Evolutionary conservation across 2,329 filamentous ascomycete genomes (phyloP).

Genomic region (Paecilomyces formosus): DNA sequence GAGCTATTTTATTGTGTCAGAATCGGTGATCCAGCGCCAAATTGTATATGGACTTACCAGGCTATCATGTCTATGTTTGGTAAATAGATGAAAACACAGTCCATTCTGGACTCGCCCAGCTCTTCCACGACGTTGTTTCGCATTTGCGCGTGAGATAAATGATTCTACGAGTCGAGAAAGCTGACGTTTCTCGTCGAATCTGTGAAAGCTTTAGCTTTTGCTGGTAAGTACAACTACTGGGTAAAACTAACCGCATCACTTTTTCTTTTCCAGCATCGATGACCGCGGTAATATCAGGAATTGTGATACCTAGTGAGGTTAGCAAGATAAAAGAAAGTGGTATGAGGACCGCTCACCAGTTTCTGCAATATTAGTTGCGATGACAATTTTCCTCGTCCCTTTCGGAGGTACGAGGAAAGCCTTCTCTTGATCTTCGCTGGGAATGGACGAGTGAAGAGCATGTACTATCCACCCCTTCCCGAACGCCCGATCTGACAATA

Average conservation of each 20-base stretch:
- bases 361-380: constrained; percentile 97
- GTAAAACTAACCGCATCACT: constrained; percentile 59
- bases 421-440: constrained; percentile 90
- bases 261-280: constrained; percentile 96
- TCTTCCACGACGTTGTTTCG: constrained; percentile 87
- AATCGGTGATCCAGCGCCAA: not conserved
- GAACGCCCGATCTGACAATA: constrained; percentile 71
- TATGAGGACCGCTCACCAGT: constrained; percentile 52
- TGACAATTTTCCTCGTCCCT: constrained; percentile 82
- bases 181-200: constrained; percentile 88
- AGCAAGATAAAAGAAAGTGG: not conserved
- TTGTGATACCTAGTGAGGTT: constrained; percentile 59
- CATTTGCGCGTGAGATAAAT: constrained; percentile 92
- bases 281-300: constrained; percentile 94
- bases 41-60: constrained; percentile 28
- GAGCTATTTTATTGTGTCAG: constrained; percentile 45
- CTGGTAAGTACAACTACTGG: constrained; percentile 1
- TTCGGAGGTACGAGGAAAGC: constrained; percentile 80
- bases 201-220: constrained; percentile 13
- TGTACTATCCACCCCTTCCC: constrained; percentile 74
- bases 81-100: constrained; percentile 93
- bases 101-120: constrained; percentile 94
- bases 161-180: constrained; percentile 85
- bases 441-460: constrained; percentile 87
- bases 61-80: constrained; percentile 77